A percentile compares a stretch with the other conserved stretches of the same genome.
These are phyloP conservation scores for Yarrowia divulgata DNA, from an alignment of 805 yeast genomes.

Conservation along the genomic window DNA sequence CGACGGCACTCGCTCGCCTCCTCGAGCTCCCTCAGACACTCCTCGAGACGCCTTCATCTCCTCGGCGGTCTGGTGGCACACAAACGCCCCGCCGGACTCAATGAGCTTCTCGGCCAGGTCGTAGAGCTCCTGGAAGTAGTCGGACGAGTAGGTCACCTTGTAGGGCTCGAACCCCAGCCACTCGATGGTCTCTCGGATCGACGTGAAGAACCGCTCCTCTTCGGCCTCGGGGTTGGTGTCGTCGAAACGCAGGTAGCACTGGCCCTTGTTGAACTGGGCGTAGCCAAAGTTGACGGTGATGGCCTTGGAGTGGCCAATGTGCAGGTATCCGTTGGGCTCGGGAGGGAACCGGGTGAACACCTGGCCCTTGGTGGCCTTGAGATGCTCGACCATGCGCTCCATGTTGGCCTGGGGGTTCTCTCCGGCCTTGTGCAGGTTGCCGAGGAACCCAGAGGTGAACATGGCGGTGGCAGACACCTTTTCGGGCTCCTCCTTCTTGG, in stretches of 20 bases:
- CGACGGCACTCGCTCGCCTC: slow-evolving; percentile 90
- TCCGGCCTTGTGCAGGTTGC: slow-evolving; percentile 93
- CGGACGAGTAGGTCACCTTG: slow-evolving; percentile 95
- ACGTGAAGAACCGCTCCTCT: slow-evolving; percentile 86
- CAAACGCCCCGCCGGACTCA: slow-evolving; percentile 75
- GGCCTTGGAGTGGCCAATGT: slow-evolving; percentile 98
- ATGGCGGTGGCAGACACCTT: slow-evolving; percentile 53
- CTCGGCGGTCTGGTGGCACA: slow-evolving; percentile 92
- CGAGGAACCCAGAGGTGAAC: slow-evolving; percentile 95
- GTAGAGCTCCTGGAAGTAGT: slow-evolving; percentile 89
- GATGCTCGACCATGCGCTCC: slow-evolving; percentile 81
- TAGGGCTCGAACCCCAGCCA: slow-evolving; percentile 97
- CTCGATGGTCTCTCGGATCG: slow-evolving; percentile 80
- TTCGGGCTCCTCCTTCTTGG: slow-evolving; percentile 39
- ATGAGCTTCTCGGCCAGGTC: slow-evolving; percentile 87
- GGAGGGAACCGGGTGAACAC: slow-evolving; percentile 98
- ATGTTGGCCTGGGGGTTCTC: slow-evolving; percentile 92
- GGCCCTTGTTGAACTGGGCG: slow-evolving; percentile 85
- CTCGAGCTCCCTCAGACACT: slow-evolving; percentile 88
- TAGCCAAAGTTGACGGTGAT: slow-evolving; percentile 98
- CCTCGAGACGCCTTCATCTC: slow-evolving; percentile 92
- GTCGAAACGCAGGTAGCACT: slow-evolving; percentile 91
- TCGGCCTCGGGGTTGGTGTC: slow-evolving; percentile 99
- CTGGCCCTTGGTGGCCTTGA: slow-evolving; percentile 76
- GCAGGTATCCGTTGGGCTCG: slow-evolving; percentile 97